A percentile compares a stretch with the other conserved stretches of the same genome.
phyloP scores from a whole-genome alignment of 306 rosid species.

The Nissolia schottii region DNA sequence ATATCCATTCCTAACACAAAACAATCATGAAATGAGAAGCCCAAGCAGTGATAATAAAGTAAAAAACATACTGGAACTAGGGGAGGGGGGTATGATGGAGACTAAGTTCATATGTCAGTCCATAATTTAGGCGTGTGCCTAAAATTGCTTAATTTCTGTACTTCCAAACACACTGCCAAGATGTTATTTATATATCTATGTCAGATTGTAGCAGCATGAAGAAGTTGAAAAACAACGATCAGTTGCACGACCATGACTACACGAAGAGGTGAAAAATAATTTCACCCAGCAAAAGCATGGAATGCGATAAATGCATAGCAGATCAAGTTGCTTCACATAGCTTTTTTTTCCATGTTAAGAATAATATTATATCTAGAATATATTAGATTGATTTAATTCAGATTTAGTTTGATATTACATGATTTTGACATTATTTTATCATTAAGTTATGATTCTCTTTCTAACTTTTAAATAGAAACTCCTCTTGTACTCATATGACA shows the following conservation, averaged over 20 bases:
- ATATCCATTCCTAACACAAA: too few relatives aligned
- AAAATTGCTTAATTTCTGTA: not conserved
- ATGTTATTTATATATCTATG: not conserved
- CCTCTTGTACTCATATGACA: too few relatives aligned
- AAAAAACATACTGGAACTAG: not conserved
- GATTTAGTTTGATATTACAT: too few relatives aligned
- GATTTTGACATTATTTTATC: too few relatives aligned
- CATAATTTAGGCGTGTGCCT: not conserved
- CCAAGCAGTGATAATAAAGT: not conserved
- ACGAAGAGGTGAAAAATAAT: not conserved
- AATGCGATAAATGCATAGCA: not conserved
- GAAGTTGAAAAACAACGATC: not conserved
- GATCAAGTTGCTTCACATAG: not conserved
- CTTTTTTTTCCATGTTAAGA: too few relatives aligned
- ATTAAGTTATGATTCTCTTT: too few relatives aligned
- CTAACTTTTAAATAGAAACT: too few relatives aligned
- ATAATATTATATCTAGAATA: too few relatives aligned
- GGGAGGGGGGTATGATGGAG: not conserved
- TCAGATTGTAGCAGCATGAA: not conserved
- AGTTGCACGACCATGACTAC: not conserved
- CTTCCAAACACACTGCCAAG: not conserved
- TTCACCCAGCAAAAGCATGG: not conserved
- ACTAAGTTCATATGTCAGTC: not conserved
- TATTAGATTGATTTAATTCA: too few relatives aligned
- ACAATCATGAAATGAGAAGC: not conserved